These are phyloP conservation scores for Torulaspora quercuum DNA, from an alignment of 805 yeast genomes.

Conservation along the genomic window DNA sequence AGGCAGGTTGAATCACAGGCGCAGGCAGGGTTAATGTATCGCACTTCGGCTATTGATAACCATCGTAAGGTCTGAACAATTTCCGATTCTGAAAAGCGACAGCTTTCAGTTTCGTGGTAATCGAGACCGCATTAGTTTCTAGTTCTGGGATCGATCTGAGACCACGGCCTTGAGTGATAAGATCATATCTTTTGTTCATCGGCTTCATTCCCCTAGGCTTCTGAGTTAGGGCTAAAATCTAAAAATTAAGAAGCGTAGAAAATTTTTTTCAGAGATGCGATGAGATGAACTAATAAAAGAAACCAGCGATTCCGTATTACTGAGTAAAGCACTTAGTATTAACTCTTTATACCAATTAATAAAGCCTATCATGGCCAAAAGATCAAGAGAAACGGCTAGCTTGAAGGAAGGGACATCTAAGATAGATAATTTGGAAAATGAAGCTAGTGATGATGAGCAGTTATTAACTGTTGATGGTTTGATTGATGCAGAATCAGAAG, in stretches of 20 bases:
- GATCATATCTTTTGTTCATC: no score
- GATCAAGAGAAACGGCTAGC: slow-evolving; percentile 6
- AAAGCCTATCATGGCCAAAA: slow-evolving; percentile 8
- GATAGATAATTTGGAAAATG: slow-evolving; percentile 38
- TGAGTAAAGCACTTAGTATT: not conserved
- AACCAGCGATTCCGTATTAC: not conserved
- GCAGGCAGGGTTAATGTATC: no score
- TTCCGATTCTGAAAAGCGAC: no score
- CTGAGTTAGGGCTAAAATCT: slow-evolving; percentile 3
- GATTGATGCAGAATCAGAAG: slow-evolving; percentile 27
- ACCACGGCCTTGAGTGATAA: no score
- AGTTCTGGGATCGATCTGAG: no score
- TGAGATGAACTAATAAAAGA: slow-evolving; percentile 17
- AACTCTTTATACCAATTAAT: not conserved
- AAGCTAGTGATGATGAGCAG: slow-evolving; percentile 19
- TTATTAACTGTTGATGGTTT: slow-evolving; percentile 22
- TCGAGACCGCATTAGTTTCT: no score
- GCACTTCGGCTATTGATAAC: no score
- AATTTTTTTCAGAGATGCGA: slow-evolving; percentile 22
- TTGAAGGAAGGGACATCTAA: slow-evolving; percentile 27
- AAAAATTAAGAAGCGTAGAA: slow-evolving; percentile 9
- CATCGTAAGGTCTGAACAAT: no score
- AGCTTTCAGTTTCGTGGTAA: no score
- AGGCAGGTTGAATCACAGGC: no score
- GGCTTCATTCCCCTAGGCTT: no score